Evolutionary conservation across 164 flowering plant genomes (phyloP).

Genomic region (Chimonanthus praecox): DNA sequence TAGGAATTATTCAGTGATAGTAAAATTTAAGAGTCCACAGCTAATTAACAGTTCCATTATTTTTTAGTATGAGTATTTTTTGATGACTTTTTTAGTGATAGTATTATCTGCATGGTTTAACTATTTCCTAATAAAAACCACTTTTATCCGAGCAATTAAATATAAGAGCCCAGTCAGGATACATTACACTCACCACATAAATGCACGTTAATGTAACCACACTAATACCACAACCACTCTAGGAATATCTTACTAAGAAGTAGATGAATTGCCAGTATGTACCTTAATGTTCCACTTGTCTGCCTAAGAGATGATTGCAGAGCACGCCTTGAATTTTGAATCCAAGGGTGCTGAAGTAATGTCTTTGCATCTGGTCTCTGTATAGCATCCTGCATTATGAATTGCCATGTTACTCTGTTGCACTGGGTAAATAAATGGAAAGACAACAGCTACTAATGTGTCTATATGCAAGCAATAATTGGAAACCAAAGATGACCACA

Average conservation of each 20-base stretch:
- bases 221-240: neutral
- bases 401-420: constrained; percentile 10
- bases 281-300: constrained; percentile 65
- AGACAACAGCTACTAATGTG: neutral
- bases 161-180: neutral
- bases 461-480: neutral
- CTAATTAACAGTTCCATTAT: neutral
- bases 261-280: neutral
- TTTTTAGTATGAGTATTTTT: too few species aligned
- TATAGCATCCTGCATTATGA: constrained; percentile 76
- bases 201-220: neutral
- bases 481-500: neutral
- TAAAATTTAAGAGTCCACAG: neutral
- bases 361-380: constrained; percentile 98
- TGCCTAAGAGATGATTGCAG: constrained; percentile 80
- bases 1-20: too few species aligned
- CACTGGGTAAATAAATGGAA: neutral
- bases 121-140: too few species aligned
- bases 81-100: too few species aligned
- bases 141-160: too few species aligned
- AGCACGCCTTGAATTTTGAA: constrained; percentile 81
- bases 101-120: too few species aligned
- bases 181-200: neutral
- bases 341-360: constrained; percentile 95
- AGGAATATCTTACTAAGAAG: neutral